Evolutionary conservation across 2,329 filamentous ascomycete species (phyloP).

Genomic region (Tolypocladium tropicale): DNA sequence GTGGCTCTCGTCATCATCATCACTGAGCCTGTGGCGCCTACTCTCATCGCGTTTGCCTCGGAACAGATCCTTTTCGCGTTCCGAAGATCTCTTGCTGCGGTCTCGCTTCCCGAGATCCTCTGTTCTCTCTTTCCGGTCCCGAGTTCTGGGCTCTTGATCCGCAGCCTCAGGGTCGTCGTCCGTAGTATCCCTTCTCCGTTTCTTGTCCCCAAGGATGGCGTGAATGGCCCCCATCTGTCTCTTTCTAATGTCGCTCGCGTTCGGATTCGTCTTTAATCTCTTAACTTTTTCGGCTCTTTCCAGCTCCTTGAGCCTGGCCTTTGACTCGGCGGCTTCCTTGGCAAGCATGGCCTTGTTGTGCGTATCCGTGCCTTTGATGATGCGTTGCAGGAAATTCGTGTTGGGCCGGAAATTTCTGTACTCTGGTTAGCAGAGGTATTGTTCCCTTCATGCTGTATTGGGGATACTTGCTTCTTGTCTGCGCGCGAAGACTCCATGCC

Average conservation of each 20-base stretch:
- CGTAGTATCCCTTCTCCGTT: conserved; percentile 15
- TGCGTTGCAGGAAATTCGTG: conserved; percentile 76
- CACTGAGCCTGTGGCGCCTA: conserved; percentile 1
- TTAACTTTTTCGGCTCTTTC: conserved; percentile 36
- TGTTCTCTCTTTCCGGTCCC: background rate
- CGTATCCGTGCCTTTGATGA: conserved; percentile 77
- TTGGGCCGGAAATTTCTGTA: conserved; percentile 58
- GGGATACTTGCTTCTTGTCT: conserved; percentile 34
- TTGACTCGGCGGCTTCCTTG: conserved; percentile 73
- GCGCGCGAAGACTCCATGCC: conserved; percentile 50
- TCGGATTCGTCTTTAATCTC: conserved; percentile 32
- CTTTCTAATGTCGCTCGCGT: conserved; percentile 39
- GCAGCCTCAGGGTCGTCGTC: conserved; percentile 10
- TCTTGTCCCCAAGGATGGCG: conserved; percentile 42
- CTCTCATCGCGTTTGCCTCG: background rate
- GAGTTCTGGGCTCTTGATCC: background rate
- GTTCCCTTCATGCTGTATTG: background rate
- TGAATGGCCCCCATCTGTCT: conserved; percentile 52
- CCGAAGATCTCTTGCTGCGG: conserved; percentile 1
- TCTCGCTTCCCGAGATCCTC: conserved; percentile 1
- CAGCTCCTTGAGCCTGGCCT: conserved; percentile 56
- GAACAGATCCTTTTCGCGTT: conserved; percentile 9
- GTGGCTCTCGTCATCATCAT: background rate
- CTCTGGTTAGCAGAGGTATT: background rate
- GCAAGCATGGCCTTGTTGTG: conserved; percentile 83